Evolutionary conservation across 164 flowering plant species (phyloP).

Genomic region (Kingdonia uniflora): DNA sequence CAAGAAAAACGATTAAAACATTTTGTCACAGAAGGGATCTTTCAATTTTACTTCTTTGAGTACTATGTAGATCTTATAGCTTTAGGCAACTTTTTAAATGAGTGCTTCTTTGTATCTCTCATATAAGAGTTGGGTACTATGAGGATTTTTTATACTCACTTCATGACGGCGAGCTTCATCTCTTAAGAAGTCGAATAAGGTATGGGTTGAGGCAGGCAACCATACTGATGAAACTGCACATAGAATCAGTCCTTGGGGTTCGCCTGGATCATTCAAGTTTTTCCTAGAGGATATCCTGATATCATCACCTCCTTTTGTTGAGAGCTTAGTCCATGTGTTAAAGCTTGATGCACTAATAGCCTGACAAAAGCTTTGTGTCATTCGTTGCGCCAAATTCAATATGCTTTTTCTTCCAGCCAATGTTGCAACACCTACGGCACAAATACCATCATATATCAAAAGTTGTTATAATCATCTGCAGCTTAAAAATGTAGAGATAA

Average conservation of each 20-base stretch:
- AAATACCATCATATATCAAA: not conserved
- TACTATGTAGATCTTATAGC: too few relatives aligned
- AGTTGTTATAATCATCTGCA: too few relatives aligned
- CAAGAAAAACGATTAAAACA: not conserved
- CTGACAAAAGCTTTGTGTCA: conserved; percentile 64
- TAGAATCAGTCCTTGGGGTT: conserved; percentile 76
- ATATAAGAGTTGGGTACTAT: too few relatives aligned
- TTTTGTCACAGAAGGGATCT: too few relatives aligned
- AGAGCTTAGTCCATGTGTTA: conserved; percentile 73
- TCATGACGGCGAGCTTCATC: conserved; percentile 70
- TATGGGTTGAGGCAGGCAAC: conserved; percentile 64
- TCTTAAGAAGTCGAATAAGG: conserved; percentile 68
- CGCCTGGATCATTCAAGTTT: conserved; percentile 81
- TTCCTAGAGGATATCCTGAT: conserved; percentile 72
- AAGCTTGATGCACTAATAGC: conserved; percentile 84
- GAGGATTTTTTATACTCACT: conserved; percentile 33
- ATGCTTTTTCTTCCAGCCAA: conserved; percentile 92
- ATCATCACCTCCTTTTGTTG: conserved; percentile 68
- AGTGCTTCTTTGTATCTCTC: too few relatives aligned
- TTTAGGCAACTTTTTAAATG: too few relatives aligned
- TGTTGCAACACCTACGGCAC: conserved; percentile 59
- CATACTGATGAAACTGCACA: conserved; percentile 87
- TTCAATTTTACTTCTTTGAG: too few relatives aligned
- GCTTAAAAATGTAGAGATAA: too few relatives aligned
- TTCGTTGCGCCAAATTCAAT: conserved; percentile 77